Conservation (phyloP, 2,329 filamentous ascomycete species). For the Tetracladium maxilliforme region DNA sequence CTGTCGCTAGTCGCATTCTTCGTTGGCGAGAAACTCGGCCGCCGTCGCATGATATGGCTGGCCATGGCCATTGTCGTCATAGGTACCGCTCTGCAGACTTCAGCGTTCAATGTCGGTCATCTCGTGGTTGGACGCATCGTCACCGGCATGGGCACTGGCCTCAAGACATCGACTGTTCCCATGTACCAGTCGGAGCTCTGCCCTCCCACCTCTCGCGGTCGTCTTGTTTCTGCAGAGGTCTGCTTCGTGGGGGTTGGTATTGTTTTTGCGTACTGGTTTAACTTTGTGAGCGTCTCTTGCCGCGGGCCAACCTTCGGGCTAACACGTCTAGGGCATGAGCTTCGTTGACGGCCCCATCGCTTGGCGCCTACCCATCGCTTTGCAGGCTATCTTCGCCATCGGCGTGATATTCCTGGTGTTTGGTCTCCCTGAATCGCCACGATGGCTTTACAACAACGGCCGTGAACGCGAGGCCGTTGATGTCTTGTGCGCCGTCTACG, state of each 20-base stretch:
- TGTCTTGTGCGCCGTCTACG: slow-evolving; percentile 20
- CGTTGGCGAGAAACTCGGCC: slow-evolving; percentile 8
- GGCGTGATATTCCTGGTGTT: slow-evolving; percentile 13
- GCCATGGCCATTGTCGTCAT: slow-evolving; percentile 5
- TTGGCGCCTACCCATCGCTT: slow-evolving; percentile 16
- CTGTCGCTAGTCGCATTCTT: slow-evolving; percentile 6
- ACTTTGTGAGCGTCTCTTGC: background rate
- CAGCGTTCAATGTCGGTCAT: slow-evolving; percentile 19
- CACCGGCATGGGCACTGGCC: slow-evolving; percentile 7
- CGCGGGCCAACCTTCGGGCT: slow-evolving; percentile 10
- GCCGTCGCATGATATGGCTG: slow-evolving; percentile 5
- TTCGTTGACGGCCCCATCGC: slow-evolving; percentile 12
- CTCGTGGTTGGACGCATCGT: slow-evolving; percentile 24
- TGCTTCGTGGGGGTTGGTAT: slow-evolving; percentile 12
- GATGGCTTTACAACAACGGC: slow-evolving; percentile 13
- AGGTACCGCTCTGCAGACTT: slow-evolving; percentile 12
- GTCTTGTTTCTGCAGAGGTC: slow-evolving; percentile 23
- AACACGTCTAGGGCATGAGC: slow-evolving; percentile 16
- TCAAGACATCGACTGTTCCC: slow-evolving; percentile 19
- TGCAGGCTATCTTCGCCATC: slow-evolving; percentile 16
- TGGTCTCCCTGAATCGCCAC: slow-evolving; percentile 13
- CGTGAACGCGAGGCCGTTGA: slow-evolving; percentile 13
- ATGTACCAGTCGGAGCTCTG: slow-evolving; percentile 29
- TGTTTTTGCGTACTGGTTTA: slow-evolving; percentile 10
- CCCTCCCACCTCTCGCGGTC: slow-evolving; percentile 23